Percentiles rank a stretch among this genome's conserved stretches.
phyloP scores from a whole-genome alignment of 2,329 filamentous ascomycete genomes.

The Fusarium chlamydosporum region DNA sequence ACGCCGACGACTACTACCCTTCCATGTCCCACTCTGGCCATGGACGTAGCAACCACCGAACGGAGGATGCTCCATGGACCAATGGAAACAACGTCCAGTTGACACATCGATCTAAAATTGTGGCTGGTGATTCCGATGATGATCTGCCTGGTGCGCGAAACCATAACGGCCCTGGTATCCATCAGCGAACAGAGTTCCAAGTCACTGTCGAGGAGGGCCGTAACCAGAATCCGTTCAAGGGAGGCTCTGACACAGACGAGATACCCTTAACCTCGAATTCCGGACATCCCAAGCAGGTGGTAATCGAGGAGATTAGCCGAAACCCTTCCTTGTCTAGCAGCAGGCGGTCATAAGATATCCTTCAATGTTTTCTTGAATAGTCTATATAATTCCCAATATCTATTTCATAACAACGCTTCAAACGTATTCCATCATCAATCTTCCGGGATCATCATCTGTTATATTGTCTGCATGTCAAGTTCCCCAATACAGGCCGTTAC shows the following conservation, averaged over 20 bases:
- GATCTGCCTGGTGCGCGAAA: conserved; percentile 7
- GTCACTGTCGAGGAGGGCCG: conserved; percentile 39
- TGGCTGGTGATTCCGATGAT: conserved; percentile 44
- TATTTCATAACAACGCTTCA: not conserved
- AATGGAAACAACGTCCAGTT: conserved; percentile 31
- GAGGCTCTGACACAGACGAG: conserved; percentile 24
- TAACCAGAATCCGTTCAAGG: conserved; percentile 15
- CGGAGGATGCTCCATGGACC: conserved; percentile 35
- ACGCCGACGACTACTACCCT: conserved; percentile 42
- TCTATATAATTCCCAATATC: not conserved
- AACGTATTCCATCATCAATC: no score
- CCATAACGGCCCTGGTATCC: conserved; percentile 36
- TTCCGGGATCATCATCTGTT: no score
- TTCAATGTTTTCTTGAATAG: not conserved
- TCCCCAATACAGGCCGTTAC: no score
- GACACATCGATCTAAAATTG: conserved; percentile 40
- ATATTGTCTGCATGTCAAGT: no score
- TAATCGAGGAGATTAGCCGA: conserved; percentile 27
- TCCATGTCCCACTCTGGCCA: conserved; percentile 42
- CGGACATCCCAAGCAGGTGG: conserved; percentile 40
- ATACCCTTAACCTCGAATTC: conserved; percentile 43
- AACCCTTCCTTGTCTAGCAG: conserved; percentile 28
- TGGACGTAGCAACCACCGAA: conserved; percentile 6
- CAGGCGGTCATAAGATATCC: conserved; percentile 9
- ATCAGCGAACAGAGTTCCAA: conserved; percentile 44